Evolutionary conservation across 83 land plant species (phyloP), one percentile per base, ranked within the genome.

Genomic region (Thuja plicata): DNA sequence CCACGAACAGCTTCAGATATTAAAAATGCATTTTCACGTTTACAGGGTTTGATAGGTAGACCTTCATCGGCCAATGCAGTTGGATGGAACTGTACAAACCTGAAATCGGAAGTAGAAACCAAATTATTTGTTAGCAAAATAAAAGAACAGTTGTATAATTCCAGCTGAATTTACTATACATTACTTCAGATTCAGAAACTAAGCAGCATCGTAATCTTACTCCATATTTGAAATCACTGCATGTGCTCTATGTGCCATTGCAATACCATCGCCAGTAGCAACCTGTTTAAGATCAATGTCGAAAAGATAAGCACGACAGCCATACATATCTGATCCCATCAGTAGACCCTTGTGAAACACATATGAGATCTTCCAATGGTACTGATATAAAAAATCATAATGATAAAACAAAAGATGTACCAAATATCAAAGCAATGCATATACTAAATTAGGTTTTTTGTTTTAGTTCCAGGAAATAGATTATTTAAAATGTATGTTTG

Each of bases 21-120:
- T 50, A 98, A 94, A 91, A 98, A 98, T 32, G 99, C 98, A 91
- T 98, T 98, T 87, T 98, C 99, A 9, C 99, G 92, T 32, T 92
- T 89, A 5, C 62, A 84, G 87, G 96, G 97, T 91, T 88, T 94
- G 38, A 92, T 88, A 10, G 99, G 99, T 43, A 97, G 95, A 43
- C 99, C 99, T 92, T 98, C 99, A 90, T 98, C 99, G 66, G 99
- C 99, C 87, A 98, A 95, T 12, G 99, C 98, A 30, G 99, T 98
- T 85, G 99, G 99, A 90, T 98, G 99, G 87, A 98, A 98, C 91
- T 98, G 99, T 60, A 98, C 99, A 91, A 98, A 98, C 88, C 99
- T 97, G 93, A 84, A 74, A 84, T 57, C 45, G 30, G 27, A 19
- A 83, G 52, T 46, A 5, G 71, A 37, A 24, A 88, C 21, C 17